Base-by-base conservation (phyloP, 2,329 filamentous ascomycete species). In the Graphilbum fragrans region DNA sequence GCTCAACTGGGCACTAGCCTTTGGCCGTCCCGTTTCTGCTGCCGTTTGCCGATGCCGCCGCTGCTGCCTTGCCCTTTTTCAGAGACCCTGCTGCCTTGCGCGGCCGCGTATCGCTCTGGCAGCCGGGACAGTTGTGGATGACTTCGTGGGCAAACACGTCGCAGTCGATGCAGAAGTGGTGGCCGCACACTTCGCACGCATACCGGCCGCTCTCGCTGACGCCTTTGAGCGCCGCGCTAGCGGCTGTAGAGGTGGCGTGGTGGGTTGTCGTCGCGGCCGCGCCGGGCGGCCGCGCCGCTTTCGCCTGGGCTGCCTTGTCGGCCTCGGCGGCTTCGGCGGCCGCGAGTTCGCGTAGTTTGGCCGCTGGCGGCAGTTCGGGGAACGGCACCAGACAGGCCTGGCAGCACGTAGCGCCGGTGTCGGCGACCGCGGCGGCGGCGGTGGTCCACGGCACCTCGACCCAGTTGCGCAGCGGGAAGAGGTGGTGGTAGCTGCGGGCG, bases 121-220 rank as follows among this genome's bases (percentile, higher is more conserved):
- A 98, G 0, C 90, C 90, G 0, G 92, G 88, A 55, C 92, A 98
- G 60, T 96, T 96, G 58, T 98, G 90, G 39, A 94, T 74, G 12
- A 93, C 77, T 63, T 95, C 87, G 58, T 98, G 92, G 20, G 86
- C 83, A 63, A 92, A 95, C 20, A 95, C 78, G 59, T 98, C 92
- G 59, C 92, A 98, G 58, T 98, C 92, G 49, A 98, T 93, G 66
- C 92, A 98, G 58, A 96, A 98, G 62, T 96, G 90, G 45, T 84
- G 80, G 3, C 72, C 63, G 60, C 92, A 98, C n/a, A 81, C 79
- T 50, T 82, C 75, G 58, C 92, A 98, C 45, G 84, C 85, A 57
- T 98, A 98, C 39, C 92, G 69, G 37, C 82, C 80, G 55, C 83
- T 92, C 64, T 93, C 86, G 57, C 84, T 90, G 35, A 88, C 80